A percentile compares a stretch with the other conserved stretches of the same genome.
These are phyloP conservation scores for Claviceps monticola DNA, from an alignment of 2,329 filamentous ascomycete species.

Conservation along the genomic window DNA sequence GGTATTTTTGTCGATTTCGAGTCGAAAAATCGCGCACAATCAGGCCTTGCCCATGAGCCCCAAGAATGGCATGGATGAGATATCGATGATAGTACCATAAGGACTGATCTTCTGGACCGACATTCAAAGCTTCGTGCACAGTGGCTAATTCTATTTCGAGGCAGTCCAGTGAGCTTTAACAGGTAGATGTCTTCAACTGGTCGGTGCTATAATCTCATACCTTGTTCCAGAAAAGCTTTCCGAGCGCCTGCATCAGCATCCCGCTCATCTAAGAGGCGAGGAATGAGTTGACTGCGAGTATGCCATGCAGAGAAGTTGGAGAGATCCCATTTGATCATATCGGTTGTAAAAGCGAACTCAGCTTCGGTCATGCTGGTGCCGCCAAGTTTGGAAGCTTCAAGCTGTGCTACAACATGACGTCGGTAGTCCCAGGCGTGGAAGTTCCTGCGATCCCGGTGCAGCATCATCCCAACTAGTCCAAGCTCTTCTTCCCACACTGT, in stretches of 20 bases:
- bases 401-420: slow-evolving; percentile 58
- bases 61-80: slow-evolving; percentile 56
- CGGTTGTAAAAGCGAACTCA: slow-evolving; percentile 83
- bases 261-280: slow-evolving; percentile 58
- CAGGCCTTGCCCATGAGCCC: slow-evolving; percentile 16
- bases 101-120: slow-evolving; percentile 87
- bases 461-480: slow-evolving; percentile 72
- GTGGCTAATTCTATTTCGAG: slow-evolving; percentile 51
- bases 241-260: slow-evolving; percentile 48
- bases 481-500: slow-evolving; percentile 77
- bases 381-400: slow-evolving; percentile 46
- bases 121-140: slow-evolving; percentile 67
- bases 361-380: slow-evolving; percentile 55
- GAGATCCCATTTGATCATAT: slow-evolving; percentile 71
- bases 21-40: slow-evolving; percentile 29
- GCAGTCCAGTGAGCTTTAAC: neutral
- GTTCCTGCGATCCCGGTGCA: slow-evolving; percentile 73
- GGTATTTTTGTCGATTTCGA: slow-evolving; percentile 49
- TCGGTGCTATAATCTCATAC: slow-evolving; percentile 23
- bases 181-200: neutral
- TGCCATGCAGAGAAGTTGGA: slow-evolving; percentile 99
- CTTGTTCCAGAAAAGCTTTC: slow-evolving; percentile 55
- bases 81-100: slow-evolving; percentile 96
- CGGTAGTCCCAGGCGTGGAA: slow-evolving; percentile 96
- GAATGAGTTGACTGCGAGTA: slow-evolving; percentile 71